Conservation (phyloP, 345 rosid species). For the Citrus australasica region DNA sequence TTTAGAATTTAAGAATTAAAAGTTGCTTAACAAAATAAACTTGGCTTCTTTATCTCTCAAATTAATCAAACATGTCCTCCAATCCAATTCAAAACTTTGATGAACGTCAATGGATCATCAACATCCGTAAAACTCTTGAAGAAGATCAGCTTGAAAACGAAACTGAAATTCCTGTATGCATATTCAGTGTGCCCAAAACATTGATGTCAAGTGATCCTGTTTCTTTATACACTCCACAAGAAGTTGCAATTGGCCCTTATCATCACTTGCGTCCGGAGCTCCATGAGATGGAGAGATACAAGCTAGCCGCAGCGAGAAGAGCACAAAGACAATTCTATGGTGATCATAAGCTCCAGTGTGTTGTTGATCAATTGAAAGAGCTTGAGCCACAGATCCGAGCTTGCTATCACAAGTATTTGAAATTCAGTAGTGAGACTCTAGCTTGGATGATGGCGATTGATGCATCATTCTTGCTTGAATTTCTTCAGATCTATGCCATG, state of each 20-base stretch:
- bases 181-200: slow-evolving; percentile 63
- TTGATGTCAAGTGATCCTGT: slow-evolving; percentile 44
- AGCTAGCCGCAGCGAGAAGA: background rate
- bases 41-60: background rate
- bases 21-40: background rate
- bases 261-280: slow-evolving; percentile 62
- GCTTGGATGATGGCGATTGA: background rate
- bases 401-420: slow-evolving; percentile 55
- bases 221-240: slow-evolving; percentile 56
- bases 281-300: slow-evolving; percentile 53
- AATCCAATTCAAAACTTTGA: slow-evolving; percentile 38
- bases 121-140: slow-evolving; percentile 45
- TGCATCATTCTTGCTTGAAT: background rate
- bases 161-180: slow-evolving; percentile 37
- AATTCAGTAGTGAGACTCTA: slow-evolving; percentile 16
- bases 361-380: slow-evolving; percentile 39
- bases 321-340: slow-evolving; percentile 28
- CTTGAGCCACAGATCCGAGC: slow-evolving; percentile 42
- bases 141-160: slow-evolving; percentile 43
- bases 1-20: background rate
- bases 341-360: slow-evolving; percentile 28
- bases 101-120: slow-evolving; percentile 58
- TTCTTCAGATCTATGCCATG: background rate
- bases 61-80: slow-evolving; percentile 15
- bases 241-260: slow-evolving; percentile 74